Percentiles rank a stretch among this genome's conserved stretches.
Evolutionary conservation across 352 stramenopile species (phyloP).

Genomic region (Pythium periplocum): DNA sequence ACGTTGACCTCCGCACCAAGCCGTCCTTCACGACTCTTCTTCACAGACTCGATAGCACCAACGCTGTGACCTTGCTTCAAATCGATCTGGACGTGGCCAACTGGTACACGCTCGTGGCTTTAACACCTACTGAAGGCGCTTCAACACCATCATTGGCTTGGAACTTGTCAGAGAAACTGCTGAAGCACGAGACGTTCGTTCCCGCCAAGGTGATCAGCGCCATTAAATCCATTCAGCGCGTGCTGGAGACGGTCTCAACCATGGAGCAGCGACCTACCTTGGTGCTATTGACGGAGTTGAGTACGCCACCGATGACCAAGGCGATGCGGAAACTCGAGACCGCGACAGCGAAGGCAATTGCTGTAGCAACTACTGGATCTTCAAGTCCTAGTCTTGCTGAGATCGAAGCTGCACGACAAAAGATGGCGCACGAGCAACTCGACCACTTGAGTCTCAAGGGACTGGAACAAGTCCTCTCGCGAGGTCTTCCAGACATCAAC

Average conservation of each 20-base stretch:
- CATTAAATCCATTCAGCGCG: conserved; percentile 17
- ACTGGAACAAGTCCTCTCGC: conserved; percentile 30
- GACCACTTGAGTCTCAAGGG: conserved; percentile 24
- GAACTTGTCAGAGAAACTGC: conserved; percentile 38
- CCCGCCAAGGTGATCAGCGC: conserved; percentile 28
- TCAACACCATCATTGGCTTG: conserved; percentile 19
- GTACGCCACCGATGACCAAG: conserved; percentile 41
- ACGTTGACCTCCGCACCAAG: conserved; percentile 31
- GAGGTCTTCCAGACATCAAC: conserved; percentile 5
- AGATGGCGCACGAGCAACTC: conserved; percentile 6
- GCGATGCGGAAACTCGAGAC: conserved; percentile 27
- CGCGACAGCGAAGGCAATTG: neutral
- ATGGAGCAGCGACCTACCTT: conserved; percentile 14
- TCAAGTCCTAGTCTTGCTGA: conserved; percentile 13
- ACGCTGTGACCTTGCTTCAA: conserved; percentile 40
- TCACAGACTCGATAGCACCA: too few species aligned
- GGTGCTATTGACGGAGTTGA: conserved; percentile 48
- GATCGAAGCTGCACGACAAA: conserved; percentile 14
- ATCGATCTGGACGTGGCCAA: conserved; percentile 64
- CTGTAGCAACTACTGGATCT: neutral
- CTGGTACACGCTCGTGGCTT: conserved; percentile 47
- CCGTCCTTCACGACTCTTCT: conserved; percentile 7
- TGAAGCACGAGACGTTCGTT: conserved; percentile 35
- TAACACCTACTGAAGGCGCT: neutral
- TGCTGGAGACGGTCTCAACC: conserved; percentile 15